These are phyloP conservation scores for Fusarium protoensiforme DNA, from an alignment of 2,329 filamentous ascomycete species.

Conservation along the genomic window DNA sequence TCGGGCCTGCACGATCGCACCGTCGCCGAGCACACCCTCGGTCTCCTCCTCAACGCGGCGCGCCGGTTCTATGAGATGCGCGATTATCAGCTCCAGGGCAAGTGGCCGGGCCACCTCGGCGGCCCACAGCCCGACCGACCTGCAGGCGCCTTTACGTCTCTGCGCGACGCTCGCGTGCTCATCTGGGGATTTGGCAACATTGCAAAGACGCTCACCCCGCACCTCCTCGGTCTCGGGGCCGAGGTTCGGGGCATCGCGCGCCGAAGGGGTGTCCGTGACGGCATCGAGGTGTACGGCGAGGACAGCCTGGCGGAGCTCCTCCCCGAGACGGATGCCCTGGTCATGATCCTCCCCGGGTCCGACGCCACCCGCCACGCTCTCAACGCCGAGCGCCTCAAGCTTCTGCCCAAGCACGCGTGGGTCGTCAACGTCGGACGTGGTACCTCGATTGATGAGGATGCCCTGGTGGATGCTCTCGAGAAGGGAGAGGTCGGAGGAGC, in stretches of 20 bases:
- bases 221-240: slow-evolving; percentile 65
- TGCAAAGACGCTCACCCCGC: slow-evolving; percentile 68
- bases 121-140: slow-evolving; percentile 70
- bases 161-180: slow-evolving; percentile 67
- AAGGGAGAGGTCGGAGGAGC: slow-evolving; percentile 58
- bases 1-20: slow-evolving; percentile 73
- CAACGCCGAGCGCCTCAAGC: slow-evolving; percentile 62
- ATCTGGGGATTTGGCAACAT: slow-evolving; percentile 77
- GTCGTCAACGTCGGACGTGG: slow-evolving; percentile 64
- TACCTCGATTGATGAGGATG: slow-evolving; percentile 61
- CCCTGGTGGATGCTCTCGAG: slow-evolving; percentile 58
- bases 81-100: slow-evolving; percentile 66
- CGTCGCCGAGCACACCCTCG: slow-evolving; percentile 73
- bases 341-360: slow-evolving; percentile 73
- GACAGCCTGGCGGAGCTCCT: slow-evolving; percentile 64
- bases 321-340: slow-evolving; percentile 69
- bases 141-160: slow-evolving; percentile 66
- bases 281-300: slow-evolving; percentile 67
- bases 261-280: slow-evolving; percentile 65
- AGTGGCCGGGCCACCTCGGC: slow-evolving; percentile 72
- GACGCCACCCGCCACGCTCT: slow-evolving; percentile 66
- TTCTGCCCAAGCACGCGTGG: slow-evolving; percentile 68
- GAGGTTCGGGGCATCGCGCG: slow-evolving; percentile 69
- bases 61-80: slow-evolving; percentile 72
- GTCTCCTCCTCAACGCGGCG: slow-evolving; percentile 65